A percentile compares a stretch with the other conserved stretches of the same genome.
phyloP scores from a whole-genome alignment of 2,329 filamentous ascomycete species.

The Epichloe bromicola region DNA sequence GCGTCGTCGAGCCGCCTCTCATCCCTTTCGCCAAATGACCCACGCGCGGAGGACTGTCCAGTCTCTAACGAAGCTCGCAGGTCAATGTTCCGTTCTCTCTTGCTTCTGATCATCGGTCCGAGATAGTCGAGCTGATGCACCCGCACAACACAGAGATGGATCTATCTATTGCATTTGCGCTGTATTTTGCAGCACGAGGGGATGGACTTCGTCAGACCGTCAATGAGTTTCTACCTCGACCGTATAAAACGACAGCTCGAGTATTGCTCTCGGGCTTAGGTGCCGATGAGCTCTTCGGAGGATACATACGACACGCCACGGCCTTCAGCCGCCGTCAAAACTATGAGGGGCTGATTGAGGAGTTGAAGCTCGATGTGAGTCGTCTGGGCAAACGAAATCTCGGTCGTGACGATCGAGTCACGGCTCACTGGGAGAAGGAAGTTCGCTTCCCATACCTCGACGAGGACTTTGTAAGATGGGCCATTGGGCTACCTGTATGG shows the following conservation, averaged over 20 bases:
- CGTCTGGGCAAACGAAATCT: constrained; percentile 89
- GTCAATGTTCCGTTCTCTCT: constrained; percentile 75
- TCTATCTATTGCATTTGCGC: constrained; percentile 77
- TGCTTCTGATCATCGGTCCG: constrained; percentile 52
- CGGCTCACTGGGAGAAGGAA: constrained; percentile 81
- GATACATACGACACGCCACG: constrained; percentile 72
- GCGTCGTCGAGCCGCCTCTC: constrained; percentile 9
- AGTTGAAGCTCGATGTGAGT: constrained; percentile 73
- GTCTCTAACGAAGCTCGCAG: constrained; percentile 17
- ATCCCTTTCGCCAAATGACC: too few species aligned
- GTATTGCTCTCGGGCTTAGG: constrained; percentile 87
- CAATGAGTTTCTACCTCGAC: constrained; percentile 11
- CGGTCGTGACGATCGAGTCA: constrained; percentile 82
- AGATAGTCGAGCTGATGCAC: constrained; percentile 65
- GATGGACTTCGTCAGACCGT: constrained; percentile 33
- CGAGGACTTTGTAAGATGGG: constrained; percentile 73
- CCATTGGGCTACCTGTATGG: constrained; percentile 59
- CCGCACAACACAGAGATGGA: constrained; percentile 99
- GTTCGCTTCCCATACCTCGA: constrained; percentile 85
- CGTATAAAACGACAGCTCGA: constrained; percentile 58
- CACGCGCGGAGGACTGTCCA: too few species aligned
- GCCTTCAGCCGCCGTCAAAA: constrained; percentile 55
- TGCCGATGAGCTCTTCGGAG: constrained; percentile 91
- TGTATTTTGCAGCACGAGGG: constrained; percentile 90
- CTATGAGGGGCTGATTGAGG: constrained; percentile 59